Percentiles rank a stretch among this genome's conserved stretches.
These are phyloP conservation scores for Proliferodiscus dingleyae DNA, from an alignment of 2,329 filamentous ascomycete species.

Conservation along the genomic window DNA sequence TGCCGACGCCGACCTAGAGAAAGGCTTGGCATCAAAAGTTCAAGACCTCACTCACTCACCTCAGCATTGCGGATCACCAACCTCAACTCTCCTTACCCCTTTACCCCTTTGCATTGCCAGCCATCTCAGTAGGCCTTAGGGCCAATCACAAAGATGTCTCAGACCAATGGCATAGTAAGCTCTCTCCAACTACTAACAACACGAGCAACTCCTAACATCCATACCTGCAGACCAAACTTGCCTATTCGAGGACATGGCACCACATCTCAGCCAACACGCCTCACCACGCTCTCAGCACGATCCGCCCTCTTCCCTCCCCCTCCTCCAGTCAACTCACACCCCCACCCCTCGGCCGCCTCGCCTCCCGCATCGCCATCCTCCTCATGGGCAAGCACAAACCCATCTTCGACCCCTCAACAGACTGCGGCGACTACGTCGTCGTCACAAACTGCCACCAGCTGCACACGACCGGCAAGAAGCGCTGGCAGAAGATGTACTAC, in stretches of 20 bases:
- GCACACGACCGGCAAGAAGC: slow-evolving; percentile 86
- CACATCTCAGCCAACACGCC: slow-evolving; percentile 67
- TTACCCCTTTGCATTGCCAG: slow-evolving; percentile 2
- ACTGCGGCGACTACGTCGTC: slow-evolving; percentile 98
- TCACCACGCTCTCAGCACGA: slow-evolving; percentile 51
- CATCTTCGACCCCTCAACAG: slow-evolving; percentile 92
- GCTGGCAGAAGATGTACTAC: slow-evolving; percentile 92
- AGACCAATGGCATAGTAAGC: slow-evolving; percentile 70
- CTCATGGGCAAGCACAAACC: slow-evolving; percentile 99
- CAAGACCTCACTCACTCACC: slow-evolving; percentile 12
- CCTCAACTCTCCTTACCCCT: slow-evolving; percentile 3
- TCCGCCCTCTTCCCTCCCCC: slow-evolving; percentile 38
- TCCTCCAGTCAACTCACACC: slow-evolving; percentile 46
- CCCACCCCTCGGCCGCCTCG: slow-evolving; percentile 84
- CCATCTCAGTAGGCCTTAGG: slow-evolving; percentile 21
- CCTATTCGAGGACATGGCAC: slow-evolving; percentile 96
- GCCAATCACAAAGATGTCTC: slow-evolving; percentile 57
- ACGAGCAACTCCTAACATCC: slow-evolving; percentile 7
- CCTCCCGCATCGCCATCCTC: slow-evolving; percentile 77
- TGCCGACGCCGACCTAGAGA: neutral
- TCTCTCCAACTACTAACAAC: neutral
- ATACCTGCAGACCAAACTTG: slow-evolving; percentile 72
- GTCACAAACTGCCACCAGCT: slow-evolving; percentile 84
- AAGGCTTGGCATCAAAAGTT: slow-evolving; percentile 20
- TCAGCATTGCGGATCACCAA: slow-evolving; percentile 7